Conservation (phyloP, 768 basidiomycete genomes). For the Inosperma sp. region DNA sequence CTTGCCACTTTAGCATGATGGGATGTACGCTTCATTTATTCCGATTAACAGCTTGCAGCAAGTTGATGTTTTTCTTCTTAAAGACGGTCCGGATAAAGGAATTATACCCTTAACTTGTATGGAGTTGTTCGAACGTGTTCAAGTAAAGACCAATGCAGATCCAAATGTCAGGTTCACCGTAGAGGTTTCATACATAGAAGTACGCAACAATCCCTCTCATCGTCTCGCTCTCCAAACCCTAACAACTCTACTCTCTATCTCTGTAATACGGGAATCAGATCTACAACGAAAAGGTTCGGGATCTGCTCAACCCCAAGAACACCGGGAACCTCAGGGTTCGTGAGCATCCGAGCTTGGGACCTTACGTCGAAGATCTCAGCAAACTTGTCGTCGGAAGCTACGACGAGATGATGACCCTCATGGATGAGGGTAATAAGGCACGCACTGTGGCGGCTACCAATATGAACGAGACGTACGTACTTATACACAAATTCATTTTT, state of each 20-base stretch:
- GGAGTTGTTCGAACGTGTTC: constrained; percentile 85
- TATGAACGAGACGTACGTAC: constrained; percentile 93
- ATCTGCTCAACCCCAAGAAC: constrained; percentile 96
- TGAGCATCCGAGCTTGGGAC: constrained; percentile 92
- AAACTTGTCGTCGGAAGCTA: constrained; percentile 89
- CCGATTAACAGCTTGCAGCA: background rate
- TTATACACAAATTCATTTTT: constrained; percentile 5
- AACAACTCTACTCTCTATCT: background rate
- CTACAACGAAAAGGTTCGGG: constrained; percentile 97
- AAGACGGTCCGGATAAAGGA: constrained; percentile 93
- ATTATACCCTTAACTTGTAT: constrained; percentile 95
- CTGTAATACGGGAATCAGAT: constrained; percentile 45
- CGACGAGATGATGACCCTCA: constrained; percentile 97
- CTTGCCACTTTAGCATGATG: constrained; percentile 72
- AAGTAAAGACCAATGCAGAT: constrained; percentile 55
- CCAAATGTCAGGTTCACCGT: constrained; percentile 78
- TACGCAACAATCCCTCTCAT: constrained; percentile 26
- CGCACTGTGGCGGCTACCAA: constrained; percentile 97
- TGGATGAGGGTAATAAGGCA: constrained; percentile 99
- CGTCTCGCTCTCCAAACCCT: background rate
- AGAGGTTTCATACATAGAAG: constrained; percentile 98
- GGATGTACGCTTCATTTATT: constrained; percentile 60
- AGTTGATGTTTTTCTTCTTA: constrained; percentile 1
- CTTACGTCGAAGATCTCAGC: constrained; percentile 98
- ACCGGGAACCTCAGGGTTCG: constrained; percentile 93